Percentiles rank a stretch among this genome's conserved stretches.
phyloP scores from a whole-genome alignment of 768 basidiomycete genomes.

The Clathrus columnatus region DNA sequence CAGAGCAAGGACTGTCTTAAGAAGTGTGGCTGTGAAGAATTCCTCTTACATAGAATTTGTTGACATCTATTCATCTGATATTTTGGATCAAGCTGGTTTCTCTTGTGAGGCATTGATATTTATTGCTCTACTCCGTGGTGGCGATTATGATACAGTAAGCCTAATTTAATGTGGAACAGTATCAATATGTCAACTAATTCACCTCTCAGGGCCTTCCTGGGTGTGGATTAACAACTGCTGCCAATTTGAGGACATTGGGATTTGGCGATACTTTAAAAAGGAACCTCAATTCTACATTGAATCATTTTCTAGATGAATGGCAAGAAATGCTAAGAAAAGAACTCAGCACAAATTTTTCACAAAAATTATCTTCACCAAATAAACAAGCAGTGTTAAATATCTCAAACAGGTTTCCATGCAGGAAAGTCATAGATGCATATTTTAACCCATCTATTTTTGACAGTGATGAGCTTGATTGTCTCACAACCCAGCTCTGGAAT shows the following conservation, averaged over 20 bases:
- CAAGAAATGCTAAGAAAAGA: constrained; percentile 14
- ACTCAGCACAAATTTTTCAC: constrained; percentile 16
- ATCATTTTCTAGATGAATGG: constrained; percentile 16
- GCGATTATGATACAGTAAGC: constrained; percentile 27
- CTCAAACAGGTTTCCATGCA: constrained; percentile 18
- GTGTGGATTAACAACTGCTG: constrained; percentile 22
- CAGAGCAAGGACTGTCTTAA: constrained; percentile 28
- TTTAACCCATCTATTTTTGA: constrained; percentile 23
- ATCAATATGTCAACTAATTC: neutral
- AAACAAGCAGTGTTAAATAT: constrained; percentile 19
- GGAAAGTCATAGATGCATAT: constrained; percentile 25
- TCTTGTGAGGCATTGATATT: constrained; percentile 22
- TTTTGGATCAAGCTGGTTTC: constrained; percentile 17
- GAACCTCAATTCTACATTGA: constrained; percentile 9
- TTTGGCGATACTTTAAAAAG: constrained; percentile 21
- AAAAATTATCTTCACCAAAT: constrained; percentile 14
- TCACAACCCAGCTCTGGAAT: neutral
- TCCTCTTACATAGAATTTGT: constrained; percentile 16
- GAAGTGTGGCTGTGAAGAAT: constrained; percentile 21
- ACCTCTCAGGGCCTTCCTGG: constrained; percentile 4
- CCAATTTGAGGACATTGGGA: constrained; percentile 26
- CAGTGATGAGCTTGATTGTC: constrained; percentile 14
- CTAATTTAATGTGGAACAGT: neutral
- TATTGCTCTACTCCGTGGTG: constrained; percentile 26
- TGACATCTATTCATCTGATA: constrained; percentile 15